These are phyloP conservation scores for Epichloe bromicola DNA, from an alignment of 2,329 filamentous ascomycete species.

Conservation along the genomic window DNA sequence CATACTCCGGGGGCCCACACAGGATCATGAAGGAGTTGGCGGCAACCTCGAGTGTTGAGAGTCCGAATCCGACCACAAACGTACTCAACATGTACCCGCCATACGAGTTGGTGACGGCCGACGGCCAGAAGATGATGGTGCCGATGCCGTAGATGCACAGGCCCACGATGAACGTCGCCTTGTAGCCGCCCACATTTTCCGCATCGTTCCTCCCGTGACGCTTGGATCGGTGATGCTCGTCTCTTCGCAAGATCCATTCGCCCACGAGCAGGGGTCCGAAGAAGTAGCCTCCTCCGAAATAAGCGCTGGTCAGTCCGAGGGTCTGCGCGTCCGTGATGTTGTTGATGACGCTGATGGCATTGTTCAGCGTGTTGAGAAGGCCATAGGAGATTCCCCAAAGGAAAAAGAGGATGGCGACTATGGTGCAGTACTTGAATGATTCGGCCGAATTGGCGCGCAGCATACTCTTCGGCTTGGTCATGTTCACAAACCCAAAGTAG, in stretches of 20 bases:
- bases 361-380: constrained; percentile 69
- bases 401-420: constrained; percentile 73
- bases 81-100: constrained; percentile 63
- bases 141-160: constrained; percentile 62
- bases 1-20: constrained; percentile 60
- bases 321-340: constrained; percentile 48
- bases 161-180: constrained; percentile 67
- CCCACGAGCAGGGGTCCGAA: constrained; percentile 58
- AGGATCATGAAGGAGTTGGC: constrained; percentile 63
- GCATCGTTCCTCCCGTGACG: constrained; percentile 23
- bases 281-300: constrained; percentile 59
- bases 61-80: constrained; percentile 64
- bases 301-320: constrained; percentile 54
- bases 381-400: constrained; percentile 89
- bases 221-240: constrained; percentile 42
- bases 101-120: constrained; percentile 60
- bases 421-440: constrained; percentile 56
- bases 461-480: constrained; percentile 56
- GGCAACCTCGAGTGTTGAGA: constrained; percentile 66
- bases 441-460: constrained; percentile 49
- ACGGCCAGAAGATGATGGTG: constrained; percentile 80
- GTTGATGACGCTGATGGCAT: constrained; percentile 50
- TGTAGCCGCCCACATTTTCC: constrained; percentile 52
- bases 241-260: constrained; percentile 55
- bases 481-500: constrained; percentile 69